Base-by-base conservation (phyloP, 1,284 basidiomycete species). In the Somion occarium region DNA sequence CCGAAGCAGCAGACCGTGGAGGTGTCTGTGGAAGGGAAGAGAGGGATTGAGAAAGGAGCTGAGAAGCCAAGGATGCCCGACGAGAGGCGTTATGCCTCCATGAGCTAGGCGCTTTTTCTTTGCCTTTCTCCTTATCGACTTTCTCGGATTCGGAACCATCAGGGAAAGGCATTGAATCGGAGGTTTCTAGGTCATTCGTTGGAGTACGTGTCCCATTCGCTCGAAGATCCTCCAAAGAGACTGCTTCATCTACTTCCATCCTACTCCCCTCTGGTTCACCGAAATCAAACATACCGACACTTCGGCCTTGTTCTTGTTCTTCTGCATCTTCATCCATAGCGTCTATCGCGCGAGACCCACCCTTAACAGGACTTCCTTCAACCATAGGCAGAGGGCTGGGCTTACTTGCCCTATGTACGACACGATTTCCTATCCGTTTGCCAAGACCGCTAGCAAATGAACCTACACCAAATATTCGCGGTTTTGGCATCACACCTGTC, bases 21-120 rank as follows among this genome's bases (percentile, higher is more conserved):
- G 73, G 67, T 18, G 72, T 66, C 44, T 69, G 62, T 38, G 75
- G 74, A 15, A 78, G 59, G 0, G 71, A 67, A 25, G 69, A 75
- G 20, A 84, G 59, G 11, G 81, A 81, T 60, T 79, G 76, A 3
- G 80, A 75, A 25, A 85, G 74, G 1, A 78, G 70, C 49, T 79
- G 73, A 18, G 78, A 76, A 0, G 80, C 79, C 63, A 82, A 69
- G 22, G 83, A 84, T 5, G 81, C 80, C 7, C 80, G 70, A 25
- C 76, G 70, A 19, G 80, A 82, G 5, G 73, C 73, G 53, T 75
- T 67, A 39, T 63, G 60, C 50, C 61, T 61, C 55, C 59, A 56
- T 20, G 50, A 27, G 26, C 57, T 54, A 20, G 54, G 26, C 13
- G 49, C 22, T 44, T 54, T 53, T 18, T 55, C 59, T 38, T 52